Percentiles rank a stretch among this genome's conserved stretches.
phyloP scores from a whole-genome alignment of 805 yeast genomes.

The Saccharomycopsis javanensis region DNA sequence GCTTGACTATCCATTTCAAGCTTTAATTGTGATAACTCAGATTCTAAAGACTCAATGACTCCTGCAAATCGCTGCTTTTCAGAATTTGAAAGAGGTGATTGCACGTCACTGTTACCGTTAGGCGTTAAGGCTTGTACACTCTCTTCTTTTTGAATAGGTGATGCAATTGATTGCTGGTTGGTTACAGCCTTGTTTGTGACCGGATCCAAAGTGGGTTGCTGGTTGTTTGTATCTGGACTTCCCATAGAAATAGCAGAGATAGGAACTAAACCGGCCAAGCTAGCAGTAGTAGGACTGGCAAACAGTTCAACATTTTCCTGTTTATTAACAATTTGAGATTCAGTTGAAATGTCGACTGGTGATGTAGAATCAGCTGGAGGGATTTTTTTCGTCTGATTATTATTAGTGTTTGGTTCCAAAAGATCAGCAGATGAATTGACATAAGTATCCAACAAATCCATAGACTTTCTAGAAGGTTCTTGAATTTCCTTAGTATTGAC shows the following conservation, averaged over 20 bases:
- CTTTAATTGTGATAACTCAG: conserved; percentile 31
- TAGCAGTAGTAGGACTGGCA: not conserved
- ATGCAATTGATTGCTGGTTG: not conserved
- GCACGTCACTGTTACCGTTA: not conserved
- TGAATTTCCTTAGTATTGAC: not conserved
- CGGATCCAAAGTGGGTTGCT: not conserved
- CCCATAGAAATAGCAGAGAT: conserved; percentile 9
- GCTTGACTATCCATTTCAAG: conserved; percentile 41
- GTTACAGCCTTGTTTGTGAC: not conserved
- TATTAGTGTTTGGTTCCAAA: conserved; percentile 1
- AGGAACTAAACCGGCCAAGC: conserved; percentile 10
- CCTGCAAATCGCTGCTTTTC: conserved; percentile 21
- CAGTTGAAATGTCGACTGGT: not conserved
- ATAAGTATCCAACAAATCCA: conserved; percentile 25
- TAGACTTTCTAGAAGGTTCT: not conserved
- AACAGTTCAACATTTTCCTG: not conserved
- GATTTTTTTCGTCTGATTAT: not conserved
- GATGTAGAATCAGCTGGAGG: not conserved
- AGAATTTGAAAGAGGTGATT: not conserved
- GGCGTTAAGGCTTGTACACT: not conserved
- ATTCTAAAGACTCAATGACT: conserved; percentile 26
- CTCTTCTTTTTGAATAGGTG: not conserved
- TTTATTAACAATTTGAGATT: not conserved
- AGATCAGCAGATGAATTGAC: conserved; percentile 20
- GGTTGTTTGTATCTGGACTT: not conserved